Evolutionary conservation across 192 early-diverging fungal genomes (phyloP).

Genomic region (Coemansia sp.): DNA sequence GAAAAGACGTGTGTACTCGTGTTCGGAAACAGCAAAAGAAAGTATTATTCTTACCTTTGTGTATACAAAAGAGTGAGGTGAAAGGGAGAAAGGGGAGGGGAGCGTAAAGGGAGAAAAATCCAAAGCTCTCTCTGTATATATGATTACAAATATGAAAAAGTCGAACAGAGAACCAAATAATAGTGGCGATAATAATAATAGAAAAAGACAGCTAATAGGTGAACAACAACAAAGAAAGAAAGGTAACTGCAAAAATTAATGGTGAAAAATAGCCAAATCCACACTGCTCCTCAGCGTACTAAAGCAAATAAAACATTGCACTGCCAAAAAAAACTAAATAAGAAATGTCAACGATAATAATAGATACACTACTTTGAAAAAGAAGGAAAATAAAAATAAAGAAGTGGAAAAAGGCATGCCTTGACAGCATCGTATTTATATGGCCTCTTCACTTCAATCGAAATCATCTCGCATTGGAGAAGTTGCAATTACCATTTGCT

Average conservation of each 20-base stretch:
- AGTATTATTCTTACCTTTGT: background rate
- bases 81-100: background rate
- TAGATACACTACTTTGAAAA: background rate
- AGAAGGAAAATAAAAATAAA: background rate
- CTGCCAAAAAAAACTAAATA: background rate
- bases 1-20: background rate
- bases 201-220: background rate
- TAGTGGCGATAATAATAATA: background rate
- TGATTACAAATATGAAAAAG: background rate
- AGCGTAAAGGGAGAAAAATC: background rate
- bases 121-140: background rate
- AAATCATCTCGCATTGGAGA: background rate
- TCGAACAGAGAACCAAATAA: background rate
- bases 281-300: background rate
- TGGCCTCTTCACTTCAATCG: background rate
- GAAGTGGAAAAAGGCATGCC: background rate
- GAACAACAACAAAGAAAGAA: slow-evolving; percentile 8
- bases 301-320: slow-evolving; percentile 1
- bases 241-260: background rate
- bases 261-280: background rate
- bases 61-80: background rate
- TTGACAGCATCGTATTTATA: background rate
- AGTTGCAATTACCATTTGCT: background rate
- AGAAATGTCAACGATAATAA: background rate
- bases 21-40: background rate